Conservation (phyloP, 495 filamentous ascomycete genomes). For the Elaphomyces granulatus region DNA sequence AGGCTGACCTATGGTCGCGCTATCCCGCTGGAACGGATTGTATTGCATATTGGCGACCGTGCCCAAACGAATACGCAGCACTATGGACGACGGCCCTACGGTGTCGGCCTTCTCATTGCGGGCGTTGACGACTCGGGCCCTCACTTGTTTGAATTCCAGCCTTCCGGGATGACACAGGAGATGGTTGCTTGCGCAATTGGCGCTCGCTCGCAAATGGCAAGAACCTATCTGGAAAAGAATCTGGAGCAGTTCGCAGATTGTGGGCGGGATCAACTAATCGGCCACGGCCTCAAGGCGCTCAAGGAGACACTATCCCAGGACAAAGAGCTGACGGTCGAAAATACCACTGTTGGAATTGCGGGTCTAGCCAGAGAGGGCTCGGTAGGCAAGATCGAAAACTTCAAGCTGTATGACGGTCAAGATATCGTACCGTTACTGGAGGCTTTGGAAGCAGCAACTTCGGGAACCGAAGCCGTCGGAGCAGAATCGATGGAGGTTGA, state of each 20-base stretch:
- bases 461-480: slow-evolving; percentile 44
- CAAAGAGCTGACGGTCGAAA: slow-evolving; percentile 92
- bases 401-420: slow-evolving; percentile 84
- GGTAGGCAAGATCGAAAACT: slow-evolving; percentile 50
- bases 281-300: slow-evolving; percentile 77
- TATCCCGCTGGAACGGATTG: slow-evolving; percentile 76
- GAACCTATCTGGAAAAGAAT: slow-evolving; percentile 89
- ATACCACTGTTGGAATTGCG: slow-evolving; percentile 79
- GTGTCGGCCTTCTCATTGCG: slow-evolving; percentile 84
- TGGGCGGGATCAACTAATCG: slow-evolving; percentile 69
- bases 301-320: slow-evolving; percentile 95
- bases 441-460: slow-evolving; percentile 56
- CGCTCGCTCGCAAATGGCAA: slow-evolving; percentile 88
- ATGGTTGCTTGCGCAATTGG: slow-evolving; percentile 93
- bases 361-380: slow-evolving; percentile 41
- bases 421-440: slow-evolving; percentile 57
- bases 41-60: slow-evolving; percentile 82
- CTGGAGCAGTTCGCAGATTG: slow-evolving; percentile 63
- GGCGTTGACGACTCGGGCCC: slow-evolving; percentile 88
- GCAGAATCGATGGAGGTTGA: slow-evolving; percentile 77
- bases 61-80: slow-evolving; percentile 96
- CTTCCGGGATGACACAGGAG: slow-evolving; percentile 88
- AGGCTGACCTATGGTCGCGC: slow-evolving; percentile 91
- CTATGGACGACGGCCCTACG: slow-evolving; percentile 93
- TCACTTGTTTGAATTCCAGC: slow-evolving; percentile 97